Base-by-base conservation (phyloP, 179 eudicot species). In the Vitellaria paradoxa region DNA sequence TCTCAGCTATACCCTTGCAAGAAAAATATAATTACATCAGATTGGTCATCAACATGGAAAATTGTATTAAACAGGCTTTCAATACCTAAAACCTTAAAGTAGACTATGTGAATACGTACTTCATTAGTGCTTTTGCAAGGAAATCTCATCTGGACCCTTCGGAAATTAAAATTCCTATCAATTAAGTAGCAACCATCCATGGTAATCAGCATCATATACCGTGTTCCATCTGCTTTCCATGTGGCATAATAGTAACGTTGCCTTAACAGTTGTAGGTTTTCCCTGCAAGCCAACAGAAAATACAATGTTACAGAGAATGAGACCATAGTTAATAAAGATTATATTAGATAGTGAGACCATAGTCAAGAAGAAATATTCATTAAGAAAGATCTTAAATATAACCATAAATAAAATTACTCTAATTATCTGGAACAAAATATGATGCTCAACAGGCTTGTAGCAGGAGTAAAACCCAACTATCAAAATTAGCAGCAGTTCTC, bases 161-260 rank as follows among this genome's bases (percentile, higher is more conserved):
- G 91, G 83, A 93, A 94, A 76, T 81, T 88, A 79, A 94, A 94
- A 84, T 82, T 87, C 68, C 98, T 87, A 77, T 94, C 97, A 72
- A 94, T 77, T 20, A 94, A 79, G 89, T 87, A 94, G 76, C 97
- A 90, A 56, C 98, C 97, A 78, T 94, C 98, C 83, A 85, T 74
- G 20, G 94, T 88, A 69, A 94, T 91, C 59, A 94, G 85, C 90
- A 94, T 81, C 98, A 94, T 94, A 84, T 94, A 94, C 83, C 98
- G 89, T 50, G 97, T 94, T 65, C 98, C 98, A 90, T 94, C 98
- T 73, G 98, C 98, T 88, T 94, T 94, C 98, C 98, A 94, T 60
- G 98, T 93, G 24, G 98, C 97, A 81, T 94, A 94, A 83, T 94
- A 94, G 82, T 94, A 94, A 21, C 97, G 94, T 56, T 93, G 97